These are phyloP conservation scores for Candida suzukii DNA, from an alignment of 805 yeast species.

Conservation along the genomic window DNA sequence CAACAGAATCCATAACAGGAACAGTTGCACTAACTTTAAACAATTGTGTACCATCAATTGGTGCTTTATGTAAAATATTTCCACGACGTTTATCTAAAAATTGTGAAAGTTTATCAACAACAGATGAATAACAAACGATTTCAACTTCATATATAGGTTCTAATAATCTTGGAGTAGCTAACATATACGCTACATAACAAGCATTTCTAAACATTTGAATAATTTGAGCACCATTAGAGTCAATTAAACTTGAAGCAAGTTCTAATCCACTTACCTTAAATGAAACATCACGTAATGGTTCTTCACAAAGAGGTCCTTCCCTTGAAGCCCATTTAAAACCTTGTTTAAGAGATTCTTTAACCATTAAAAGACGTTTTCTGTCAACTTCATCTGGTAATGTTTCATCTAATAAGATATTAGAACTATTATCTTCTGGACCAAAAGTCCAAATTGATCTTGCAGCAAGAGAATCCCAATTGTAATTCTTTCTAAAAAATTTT, in stretches of 20 bases:
- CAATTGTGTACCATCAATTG: slow-evolving; percentile 71
- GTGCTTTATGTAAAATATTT: slow-evolving; percentile 32
- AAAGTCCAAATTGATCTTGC: slow-evolving; percentile 79
- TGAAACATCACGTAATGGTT: slow-evolving; percentile 60
- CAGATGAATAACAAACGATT: slow-evolving; percentile 43
- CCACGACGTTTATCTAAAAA: slow-evolving; percentile 68
- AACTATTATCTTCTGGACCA: slow-evolving; percentile 49
- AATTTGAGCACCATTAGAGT: slow-evolving; percentile 58
- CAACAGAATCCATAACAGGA: slow-evolving; percentile 88
- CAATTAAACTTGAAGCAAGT: slow-evolving; percentile 39
- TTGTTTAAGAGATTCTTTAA: slow-evolving; percentile 51
- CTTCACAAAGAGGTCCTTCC: slow-evolving; percentile 93
- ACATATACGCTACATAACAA: slow-evolving; percentile 70
- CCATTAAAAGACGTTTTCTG: slow-evolving; percentile 34
- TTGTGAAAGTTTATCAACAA: slow-evolving; percentile 16
- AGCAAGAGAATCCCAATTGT: slow-evolving; percentile 78
- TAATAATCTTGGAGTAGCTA: slow-evolving; percentile 70
- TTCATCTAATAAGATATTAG: slow-evolving; percentile 61
- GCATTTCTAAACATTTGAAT: slow-evolving; percentile 82
- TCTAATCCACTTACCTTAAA: slow-evolving; percentile 63
- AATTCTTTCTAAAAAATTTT: slow-evolving; percentile 46
- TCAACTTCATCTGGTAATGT: slow-evolving; percentile 69
- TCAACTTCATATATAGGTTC: slow-evolving; percentile 73
- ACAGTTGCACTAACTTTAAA: slow-evolving; percentile 53
- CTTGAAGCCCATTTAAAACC: slow-evolving; percentile 81